Base-by-base conservation (phyloP, 345 rosid genomes). In the Nephelium lappaceum region DNA sequence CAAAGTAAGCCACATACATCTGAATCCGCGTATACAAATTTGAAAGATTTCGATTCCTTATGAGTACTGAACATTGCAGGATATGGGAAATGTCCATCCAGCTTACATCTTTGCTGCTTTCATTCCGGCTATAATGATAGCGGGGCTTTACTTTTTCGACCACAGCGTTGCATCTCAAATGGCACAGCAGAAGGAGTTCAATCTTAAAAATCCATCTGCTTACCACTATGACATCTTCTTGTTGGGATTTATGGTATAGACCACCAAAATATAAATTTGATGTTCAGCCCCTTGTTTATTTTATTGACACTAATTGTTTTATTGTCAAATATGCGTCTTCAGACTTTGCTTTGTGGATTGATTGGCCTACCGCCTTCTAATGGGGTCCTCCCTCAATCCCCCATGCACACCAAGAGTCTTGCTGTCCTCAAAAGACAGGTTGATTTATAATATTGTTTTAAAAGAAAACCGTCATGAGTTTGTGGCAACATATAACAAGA, bases 321-420 rank as follows among this genome's bases (percentile, higher is more conserved):
- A 24, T 73, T 12, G 6, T 47, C 41, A 23, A 47, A 18, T 27
- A 23, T 41, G 18, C 70, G 77, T 71, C 69, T 71, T 41, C 87
- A 95, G 98, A 90, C 95, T 38, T 78, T 95, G 81, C 84, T 95
- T 51, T 95, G 98, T 76, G 98, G 98, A 67, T 78, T 95, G 81
- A 55, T 92, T 15, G 95, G 97, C 5, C 84, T 95, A 39, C 97
- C 97, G 69, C 97, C 98, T 66, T 89, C 94, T 2, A 93, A 95
- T 47, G 95, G 98, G 41, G 97, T 95, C 77, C 89, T 95, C 3
- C 98, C 97, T n/a, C 97, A 95, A 69, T 91, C 97, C 75, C 98
- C 98, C 9, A 93, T 93, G 98, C 98, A 95, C 78, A 88, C 96
- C 11, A 94, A 94, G 81, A 94, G 98, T 84, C 95, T 90, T 3